Percentiles rank a stretch among this genome's conserved stretches.
These are phyloP conservation scores for Chlorella vulgaris DNA, from an alignment of 139 green algal genomes.

Conservation along the genomic window DNA sequence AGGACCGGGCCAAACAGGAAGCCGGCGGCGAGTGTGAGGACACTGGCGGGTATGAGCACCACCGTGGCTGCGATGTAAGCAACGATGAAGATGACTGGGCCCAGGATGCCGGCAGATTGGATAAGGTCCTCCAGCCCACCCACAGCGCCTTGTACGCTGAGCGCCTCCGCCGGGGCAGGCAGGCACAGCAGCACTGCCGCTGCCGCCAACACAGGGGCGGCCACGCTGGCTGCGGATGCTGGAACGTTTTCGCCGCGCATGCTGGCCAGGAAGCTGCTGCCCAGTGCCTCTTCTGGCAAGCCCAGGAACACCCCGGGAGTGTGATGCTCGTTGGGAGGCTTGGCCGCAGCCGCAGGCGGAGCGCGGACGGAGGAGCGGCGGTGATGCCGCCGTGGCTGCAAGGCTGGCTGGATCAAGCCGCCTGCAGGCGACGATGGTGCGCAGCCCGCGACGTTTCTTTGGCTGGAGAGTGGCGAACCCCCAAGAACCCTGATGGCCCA, in stretches of 20 bases:
- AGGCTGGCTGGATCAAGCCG: background rate
- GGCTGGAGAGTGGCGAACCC: too few relatives aligned
- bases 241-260: background rate
- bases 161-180: background rate
- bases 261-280: background rate
- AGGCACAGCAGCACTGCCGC: background rate
- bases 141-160: conserved; percentile 15
- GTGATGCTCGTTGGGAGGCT: background rate
- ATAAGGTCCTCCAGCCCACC: conserved; percentile 19
- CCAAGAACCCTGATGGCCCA: too few relatives aligned
- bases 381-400: background rate
- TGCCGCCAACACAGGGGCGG: background rate
- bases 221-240: background rate
- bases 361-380: background rate
- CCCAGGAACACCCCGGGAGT: background rate
- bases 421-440: background rate
- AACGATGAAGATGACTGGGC: conserved; percentile 59
- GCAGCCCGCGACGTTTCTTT: too few relatives aligned
- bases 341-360: background rate
- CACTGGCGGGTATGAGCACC: conserved; percentile 72
- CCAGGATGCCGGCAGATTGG: conserved; percentile 39
- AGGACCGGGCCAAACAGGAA: conserved; percentile 73
- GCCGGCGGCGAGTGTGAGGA: conserved; percentile 79
- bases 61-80: conserved; percentile 69
- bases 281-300: background rate